Conservation (phyloP, 179 eudicot genomes). For the Beta macrorhiza region DNA sequence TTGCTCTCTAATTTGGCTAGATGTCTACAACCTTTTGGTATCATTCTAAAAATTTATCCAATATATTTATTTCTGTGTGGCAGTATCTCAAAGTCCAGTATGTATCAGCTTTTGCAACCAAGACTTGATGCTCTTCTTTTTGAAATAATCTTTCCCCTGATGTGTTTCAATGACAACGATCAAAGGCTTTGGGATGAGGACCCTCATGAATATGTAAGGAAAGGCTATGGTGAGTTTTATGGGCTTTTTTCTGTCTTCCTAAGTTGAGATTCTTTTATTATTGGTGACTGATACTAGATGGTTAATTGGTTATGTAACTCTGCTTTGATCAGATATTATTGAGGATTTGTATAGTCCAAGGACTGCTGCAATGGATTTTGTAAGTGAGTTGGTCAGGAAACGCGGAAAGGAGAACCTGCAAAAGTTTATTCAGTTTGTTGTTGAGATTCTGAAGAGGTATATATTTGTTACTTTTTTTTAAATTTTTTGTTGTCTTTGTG, state of each 20-base stretch:
- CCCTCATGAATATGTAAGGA: constrained; percentile 98
- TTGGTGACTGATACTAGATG: constrained; percentile 3
- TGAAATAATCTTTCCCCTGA: constrained; percentile 92
- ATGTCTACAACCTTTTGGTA: neutral
- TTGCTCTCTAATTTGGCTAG: neutral
- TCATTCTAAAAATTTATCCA: neutral
- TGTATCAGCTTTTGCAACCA: constrained; percentile 87
- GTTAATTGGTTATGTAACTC: constrained; percentile 11
- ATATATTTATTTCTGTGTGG: constrained; percentile 19
- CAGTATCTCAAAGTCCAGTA: constrained; percentile 84
- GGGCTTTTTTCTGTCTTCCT: neutral
- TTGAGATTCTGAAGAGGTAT: constrained; percentile 90
- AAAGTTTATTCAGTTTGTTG: constrained; percentile 81
- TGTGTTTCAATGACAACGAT: constrained; percentile 97
- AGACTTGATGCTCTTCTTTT: constrained; percentile 85
- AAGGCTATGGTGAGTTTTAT: constrained; percentile 85
- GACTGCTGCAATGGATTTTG: constrained; percentile 99
- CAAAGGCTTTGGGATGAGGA: constrained; percentile 99
- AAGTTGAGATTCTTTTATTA: neutral
- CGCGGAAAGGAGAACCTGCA: constrained; percentile 96
- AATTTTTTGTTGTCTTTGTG: neutral
- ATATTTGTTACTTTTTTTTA: neutral
- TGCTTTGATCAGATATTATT: constrained; percentile 68
- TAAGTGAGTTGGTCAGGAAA: constrained; percentile 92
- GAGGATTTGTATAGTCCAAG: constrained; percentile 98